Evolutionary conservation across 768 basidiomycete genomes (phyloP).

Genomic region (Xanthoconium stramineum): DNA sequence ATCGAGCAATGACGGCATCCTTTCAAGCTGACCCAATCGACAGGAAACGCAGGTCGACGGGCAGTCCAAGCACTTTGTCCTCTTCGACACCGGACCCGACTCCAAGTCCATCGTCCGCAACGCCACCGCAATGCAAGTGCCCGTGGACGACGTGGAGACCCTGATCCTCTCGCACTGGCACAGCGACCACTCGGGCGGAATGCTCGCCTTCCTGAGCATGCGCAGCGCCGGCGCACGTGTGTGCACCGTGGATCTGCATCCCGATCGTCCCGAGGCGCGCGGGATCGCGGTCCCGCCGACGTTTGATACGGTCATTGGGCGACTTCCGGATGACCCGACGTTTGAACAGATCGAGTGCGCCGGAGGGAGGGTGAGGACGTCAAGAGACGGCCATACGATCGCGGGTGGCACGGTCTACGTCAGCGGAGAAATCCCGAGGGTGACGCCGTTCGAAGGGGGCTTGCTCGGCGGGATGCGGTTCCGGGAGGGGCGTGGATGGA

Average conservation of each 20-base stretch:
- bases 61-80: conserved; percentile 45
- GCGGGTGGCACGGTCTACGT: conserved; percentile 65
- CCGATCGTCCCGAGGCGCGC: conserved; percentile 66
- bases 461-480: conserved; percentile 67
- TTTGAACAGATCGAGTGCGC: conserved; percentile 58
- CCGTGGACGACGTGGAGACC: conserved; percentile 52
- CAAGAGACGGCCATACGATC: conserved; percentile 60
- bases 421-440: conserved; percentile 76
- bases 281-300: conserved; percentile 69
- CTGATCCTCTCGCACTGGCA: conserved; percentile 82
- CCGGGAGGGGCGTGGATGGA: conserved; percentile 43
- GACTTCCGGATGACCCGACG: conserved; percentile 67
- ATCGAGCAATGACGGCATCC: background rate
- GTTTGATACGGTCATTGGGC: conserved; percentile 53
- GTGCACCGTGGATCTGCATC: conserved; percentile 72
- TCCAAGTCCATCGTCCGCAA: conserved; percentile 73
- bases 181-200: conserved; percentile 69
- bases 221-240: conserved; percentile 30
- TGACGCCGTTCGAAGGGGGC: conserved; percentile 66
- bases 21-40: background rate
- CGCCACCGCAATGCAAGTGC: conserved; percentile 53
- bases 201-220: conserved; percentile 59
- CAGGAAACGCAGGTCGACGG: conserved; percentile 58
- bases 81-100: conserved; percentile 88
- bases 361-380: conserved; percentile 56